Evolutionary conservation across 768 basidiomycete species (phyloP).

Genomic region (Cyclocybe aegerita): DNA sequence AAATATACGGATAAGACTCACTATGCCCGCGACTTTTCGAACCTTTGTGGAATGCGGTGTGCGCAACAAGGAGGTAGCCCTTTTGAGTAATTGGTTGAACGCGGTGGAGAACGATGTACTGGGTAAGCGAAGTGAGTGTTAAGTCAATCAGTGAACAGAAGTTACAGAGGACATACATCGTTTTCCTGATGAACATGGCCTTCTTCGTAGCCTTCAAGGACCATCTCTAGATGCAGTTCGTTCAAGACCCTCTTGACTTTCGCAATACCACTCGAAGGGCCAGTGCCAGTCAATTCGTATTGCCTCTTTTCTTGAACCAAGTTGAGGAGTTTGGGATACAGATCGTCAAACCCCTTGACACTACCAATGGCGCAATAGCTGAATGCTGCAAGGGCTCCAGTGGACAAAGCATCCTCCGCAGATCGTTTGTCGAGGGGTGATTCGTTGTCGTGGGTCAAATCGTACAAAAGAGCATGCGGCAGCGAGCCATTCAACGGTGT

Average conservation of each 20-base stretch:
- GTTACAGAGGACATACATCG: conserved; percentile 57
- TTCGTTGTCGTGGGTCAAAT: conserved; percentile 98
- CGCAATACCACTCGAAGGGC: conserved; percentile 56
- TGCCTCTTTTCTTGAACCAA: conserved; percentile 80
- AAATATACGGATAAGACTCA: conserved; percentile 33
- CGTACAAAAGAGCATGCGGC: conserved; percentile 94
- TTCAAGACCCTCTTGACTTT: conserved; percentile 75
- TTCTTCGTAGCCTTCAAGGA: conserved; percentile 81
- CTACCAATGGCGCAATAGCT: conserved; percentile 87
- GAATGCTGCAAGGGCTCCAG: conserved; percentile 91
- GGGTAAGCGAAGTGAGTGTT: background rate
- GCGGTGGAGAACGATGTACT: conserved; percentile 94
- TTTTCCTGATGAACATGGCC: conserved; percentile 98
- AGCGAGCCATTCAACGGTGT: conserved; percentile 80
- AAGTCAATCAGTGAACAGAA: background rate
- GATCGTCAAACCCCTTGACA: conserved; percentile 95
- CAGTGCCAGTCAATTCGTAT: conserved; percentile 70
- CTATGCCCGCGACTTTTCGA: conserved; percentile 79
- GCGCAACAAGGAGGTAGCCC: conserved; percentile 89
- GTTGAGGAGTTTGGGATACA: conserved; percentile 93
- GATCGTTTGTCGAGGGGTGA: conserved; percentile 86
- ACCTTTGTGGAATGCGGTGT: conserved; percentile 88
- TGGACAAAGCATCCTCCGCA: conserved; percentile 93
- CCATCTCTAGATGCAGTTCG: conserved; percentile 88
- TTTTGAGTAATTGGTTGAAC: conserved; percentile 89